Conservation (phyloP, 23 red algal species). For the Gracilaria caudata region DNA sequence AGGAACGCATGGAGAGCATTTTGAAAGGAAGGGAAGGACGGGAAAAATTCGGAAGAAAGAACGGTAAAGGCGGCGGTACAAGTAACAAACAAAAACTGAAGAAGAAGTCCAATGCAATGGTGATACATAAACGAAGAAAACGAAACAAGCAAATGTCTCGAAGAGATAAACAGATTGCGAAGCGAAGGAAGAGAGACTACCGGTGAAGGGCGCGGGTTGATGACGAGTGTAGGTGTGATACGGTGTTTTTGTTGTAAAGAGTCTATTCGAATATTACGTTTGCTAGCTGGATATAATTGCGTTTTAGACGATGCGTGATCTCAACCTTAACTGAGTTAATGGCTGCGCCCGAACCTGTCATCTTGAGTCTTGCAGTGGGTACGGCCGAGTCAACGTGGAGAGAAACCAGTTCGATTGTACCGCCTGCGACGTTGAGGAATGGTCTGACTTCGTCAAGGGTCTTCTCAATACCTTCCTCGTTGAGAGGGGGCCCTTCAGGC, state of each 20-base stretch:
- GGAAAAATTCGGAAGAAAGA: slow-evolving; percentile 61
- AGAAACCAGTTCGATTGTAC: slow-evolving; percentile 73
- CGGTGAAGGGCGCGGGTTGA: not conserved
- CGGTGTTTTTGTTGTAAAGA: not conserved
- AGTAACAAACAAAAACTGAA: slow-evolving; percentile 83
- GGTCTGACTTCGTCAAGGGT: slow-evolving; percentile 94
- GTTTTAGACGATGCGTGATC: slow-evolving; percentile 86
- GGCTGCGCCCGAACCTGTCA: slow-evolving; percentile 85
- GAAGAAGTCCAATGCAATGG: slow-evolving; percentile 78
- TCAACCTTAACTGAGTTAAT: slow-evolving; percentile 96
- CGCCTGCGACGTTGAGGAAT: slow-evolving; percentile 98
- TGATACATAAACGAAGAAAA: slow-evolving; percentile 79
- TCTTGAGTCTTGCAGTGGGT: slow-evolving; percentile 74
- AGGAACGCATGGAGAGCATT: slow-evolving; percentile 69
- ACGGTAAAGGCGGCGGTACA: slow-evolving; percentile 67
- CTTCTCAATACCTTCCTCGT: slow-evolving; percentile 83
- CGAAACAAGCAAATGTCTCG: slow-evolving; percentile 32
- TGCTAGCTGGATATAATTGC: slow-evolving; percentile 82
- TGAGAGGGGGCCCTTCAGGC: slow-evolving; percentile 78
- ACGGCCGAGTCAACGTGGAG: slow-evolving; percentile 65
- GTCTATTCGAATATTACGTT: slow-evolving; percentile 77
- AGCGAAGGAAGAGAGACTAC: slow-evolving; percentile 62
- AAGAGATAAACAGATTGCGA: slow-evolving; percentile 61
- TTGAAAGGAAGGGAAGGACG: slow-evolving; percentile 64
- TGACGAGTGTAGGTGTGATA: not conserved